phyloP scores from a whole-genome alignment of 305 asterid genomes.

The Solanum aculeatissimum region DNA sequence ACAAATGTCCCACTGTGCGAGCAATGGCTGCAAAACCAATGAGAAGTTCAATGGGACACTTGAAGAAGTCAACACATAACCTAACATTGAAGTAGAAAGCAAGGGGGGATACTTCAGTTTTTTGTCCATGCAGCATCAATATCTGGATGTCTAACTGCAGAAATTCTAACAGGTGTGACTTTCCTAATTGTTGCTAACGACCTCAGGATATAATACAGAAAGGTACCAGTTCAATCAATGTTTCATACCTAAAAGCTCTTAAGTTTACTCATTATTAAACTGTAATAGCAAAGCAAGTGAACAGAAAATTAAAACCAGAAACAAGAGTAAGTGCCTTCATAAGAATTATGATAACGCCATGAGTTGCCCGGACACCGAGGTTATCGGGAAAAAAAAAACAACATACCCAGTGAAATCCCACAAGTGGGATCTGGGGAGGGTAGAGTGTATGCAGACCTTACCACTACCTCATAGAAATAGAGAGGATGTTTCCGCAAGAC shows the following conservation, averaged over 20 bases:
- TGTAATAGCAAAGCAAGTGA: neutral
- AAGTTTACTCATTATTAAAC: neutral
- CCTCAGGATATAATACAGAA: neutral
- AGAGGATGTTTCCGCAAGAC: too few species aligned
- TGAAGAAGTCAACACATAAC: neutral
- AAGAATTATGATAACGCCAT: neutral
- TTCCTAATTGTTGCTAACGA: neutral
- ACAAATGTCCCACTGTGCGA: constrained; percentile 83
- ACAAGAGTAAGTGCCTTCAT: neutral
- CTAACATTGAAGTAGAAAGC: neutral
- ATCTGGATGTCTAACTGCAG: neutral
- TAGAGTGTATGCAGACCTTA: too few species aligned
- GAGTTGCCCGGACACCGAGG: neutral
- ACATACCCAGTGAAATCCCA: too few species aligned
- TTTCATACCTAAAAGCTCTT: neutral
- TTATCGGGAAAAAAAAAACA: too few species aligned
- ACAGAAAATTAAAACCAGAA: too few species aligned
- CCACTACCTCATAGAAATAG: too few species aligned
- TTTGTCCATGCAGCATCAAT: neutral
- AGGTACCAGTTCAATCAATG: neutral
- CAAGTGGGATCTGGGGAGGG: too few species aligned
- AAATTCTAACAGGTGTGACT: neutral
- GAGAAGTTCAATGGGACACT: neutral
- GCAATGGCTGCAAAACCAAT: constrained; percentile 53
- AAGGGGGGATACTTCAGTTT: neutral